phyloP scores from a whole-genome alignment of 2,329 filamentous ascomycete genomes.

The Neonectria neomacrospora region DNA sequence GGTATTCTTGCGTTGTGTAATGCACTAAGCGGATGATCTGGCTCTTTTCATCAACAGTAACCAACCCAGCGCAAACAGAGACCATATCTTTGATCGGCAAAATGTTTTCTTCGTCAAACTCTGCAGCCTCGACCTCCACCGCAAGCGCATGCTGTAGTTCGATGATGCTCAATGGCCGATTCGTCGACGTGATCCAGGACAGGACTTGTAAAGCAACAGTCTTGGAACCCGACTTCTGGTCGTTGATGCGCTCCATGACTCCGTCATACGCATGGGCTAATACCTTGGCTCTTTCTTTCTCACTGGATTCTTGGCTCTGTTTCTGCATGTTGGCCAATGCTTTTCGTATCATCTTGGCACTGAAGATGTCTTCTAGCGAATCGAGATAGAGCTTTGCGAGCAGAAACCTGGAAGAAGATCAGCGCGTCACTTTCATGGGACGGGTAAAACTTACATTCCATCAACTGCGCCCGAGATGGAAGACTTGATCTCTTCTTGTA shows the following conservation, averaged over 20 bases:
- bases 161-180: not conserved
- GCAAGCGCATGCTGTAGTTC: conserved; percentile 16
- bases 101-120: conserved; percentile 17
- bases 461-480: conserved; percentile 9
- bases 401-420: conserved; percentile 11
- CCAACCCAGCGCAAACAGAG: conserved; percentile 8
- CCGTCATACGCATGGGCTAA: not conserved
- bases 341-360: not conserved
- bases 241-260: conserved; percentile 8
- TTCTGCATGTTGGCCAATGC: conserved; percentile 10
- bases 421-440: not conserved
- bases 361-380: conserved; percentile 8
- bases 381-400: conserved; percentile 7
- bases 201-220: conserved; percentile 4
- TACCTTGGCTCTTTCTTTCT: conserved; percentile 4
- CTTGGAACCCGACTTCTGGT: not conserved
- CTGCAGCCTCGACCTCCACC: conserved; percentile 3
- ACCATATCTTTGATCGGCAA: conserved; percentile 4
- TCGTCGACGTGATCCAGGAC: conserved; percentile 12
- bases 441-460: conserved; percentile 11
- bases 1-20: conserved; percentile 17
- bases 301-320: not conserved
- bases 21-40: conserved; percentile 3
- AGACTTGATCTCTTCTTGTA: conserved; percentile 15
- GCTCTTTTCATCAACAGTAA: conserved; percentile 11